Evolutionary conservation across 345 rosid genomes (phyloP).

Genomic region (Gossypium herbaceum): DNA sequence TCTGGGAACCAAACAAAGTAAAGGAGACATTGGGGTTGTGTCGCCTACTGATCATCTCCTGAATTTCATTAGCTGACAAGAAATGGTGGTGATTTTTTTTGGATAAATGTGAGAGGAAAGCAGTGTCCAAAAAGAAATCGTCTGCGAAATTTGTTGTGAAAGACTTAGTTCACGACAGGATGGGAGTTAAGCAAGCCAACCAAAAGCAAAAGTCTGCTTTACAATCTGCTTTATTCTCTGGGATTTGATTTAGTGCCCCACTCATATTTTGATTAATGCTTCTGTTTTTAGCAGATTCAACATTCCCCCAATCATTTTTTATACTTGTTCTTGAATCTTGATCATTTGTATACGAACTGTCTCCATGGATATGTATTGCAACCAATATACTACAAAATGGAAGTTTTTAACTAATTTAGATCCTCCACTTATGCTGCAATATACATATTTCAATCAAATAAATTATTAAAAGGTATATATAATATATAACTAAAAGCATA

Average conservation of each 20-base stretch:
- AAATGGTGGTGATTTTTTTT: neutral
- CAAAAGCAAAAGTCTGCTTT: constrained; percentile 3
- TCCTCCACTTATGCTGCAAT: too few species aligned
- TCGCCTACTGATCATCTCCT: neutral
- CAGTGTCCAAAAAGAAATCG: neutral
- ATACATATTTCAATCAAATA: too few species aligned
- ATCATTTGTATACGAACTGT: too few species aligned
- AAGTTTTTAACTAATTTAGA: too few species aligned
- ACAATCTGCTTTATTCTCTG: constrained; percentile 3
- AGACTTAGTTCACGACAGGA: constrained; percentile 7
- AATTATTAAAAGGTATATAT: too few species aligned
- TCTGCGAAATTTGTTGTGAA: constrained; percentile 8
- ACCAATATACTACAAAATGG: too few species aligned
- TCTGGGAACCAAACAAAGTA: constrained; percentile 1
- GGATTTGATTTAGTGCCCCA: constrained; percentile 12
- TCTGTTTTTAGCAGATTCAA: neutral
- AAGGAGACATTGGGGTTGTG: constrained; percentile 7
- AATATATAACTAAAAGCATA: too few species aligned
- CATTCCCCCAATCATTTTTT: neutral
- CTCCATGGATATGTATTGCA: too few species aligned
- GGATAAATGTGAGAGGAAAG: constrained; percentile 3
- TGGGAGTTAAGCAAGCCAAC: constrained; percentile 10
- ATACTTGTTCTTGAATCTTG: neutral
- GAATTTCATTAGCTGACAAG: neutral
- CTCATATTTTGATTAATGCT: neutral